Evolutionary conservation across 225 moss, liverwort and hornwort genomes (phyloP).

Genomic region (Takakia lepidozioides): DNA sequence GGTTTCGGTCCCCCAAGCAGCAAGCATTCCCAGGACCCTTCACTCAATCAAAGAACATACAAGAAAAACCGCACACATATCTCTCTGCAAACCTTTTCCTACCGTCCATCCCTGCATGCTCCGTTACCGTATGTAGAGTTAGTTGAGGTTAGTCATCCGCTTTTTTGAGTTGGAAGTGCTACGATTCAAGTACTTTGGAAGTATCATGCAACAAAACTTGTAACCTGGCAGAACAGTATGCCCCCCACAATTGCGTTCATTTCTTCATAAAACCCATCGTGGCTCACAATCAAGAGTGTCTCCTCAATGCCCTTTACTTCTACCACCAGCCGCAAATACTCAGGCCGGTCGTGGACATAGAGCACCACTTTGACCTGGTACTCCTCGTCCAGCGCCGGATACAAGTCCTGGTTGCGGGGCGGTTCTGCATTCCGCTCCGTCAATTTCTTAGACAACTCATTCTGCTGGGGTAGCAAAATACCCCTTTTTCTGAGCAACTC

Average conservation of each 20-base stretch:
- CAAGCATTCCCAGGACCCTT: no score
- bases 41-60: no score
- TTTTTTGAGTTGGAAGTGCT: no score
- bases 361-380: slow-evolving; percentile 67
- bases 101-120: no score
- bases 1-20: no score
- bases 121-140: no score
- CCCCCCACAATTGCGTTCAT: slow-evolving; percentile 73
- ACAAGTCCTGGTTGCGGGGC: slow-evolving; percentile 67
- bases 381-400: slow-evolving; percentile 39
- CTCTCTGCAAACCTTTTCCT: no score
- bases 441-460: slow-evolving; percentile 43
- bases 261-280: slow-evolving; percentile 77
- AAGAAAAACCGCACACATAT: no score
- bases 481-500: slow-evolving; percentile 13
- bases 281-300: slow-evolving; percentile 81
- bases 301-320: slow-evolving; percentile 76
- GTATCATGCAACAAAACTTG: no score
- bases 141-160: no score
- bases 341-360: slow-evolving; percentile 82
- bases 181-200: no score
- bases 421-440: slow-evolving; percentile 31
- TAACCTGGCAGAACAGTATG: slow-evolving; percentile 82
- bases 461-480: slow-evolving; percentile 37
- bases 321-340: slow-evolving; percentile 60